A percentile compares a stretch with the other conserved stretches of the same genome.
Conservation (phyloP, 202 grass and related monocot species). For the Zoysia matrella region DNA sequence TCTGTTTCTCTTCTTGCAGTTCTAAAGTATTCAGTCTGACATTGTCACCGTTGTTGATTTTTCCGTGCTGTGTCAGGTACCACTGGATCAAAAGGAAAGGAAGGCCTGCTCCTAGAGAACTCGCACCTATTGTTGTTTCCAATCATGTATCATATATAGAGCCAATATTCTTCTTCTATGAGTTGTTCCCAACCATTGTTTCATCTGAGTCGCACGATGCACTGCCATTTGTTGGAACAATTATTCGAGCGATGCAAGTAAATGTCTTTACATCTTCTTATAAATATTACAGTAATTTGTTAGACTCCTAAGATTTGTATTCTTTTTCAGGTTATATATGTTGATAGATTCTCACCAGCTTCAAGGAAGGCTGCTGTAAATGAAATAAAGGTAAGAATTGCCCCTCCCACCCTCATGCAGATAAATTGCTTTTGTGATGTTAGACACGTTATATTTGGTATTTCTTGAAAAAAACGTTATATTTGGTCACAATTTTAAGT, state of each 20-base stretch:
- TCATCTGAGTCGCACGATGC: too few relatives aligned
- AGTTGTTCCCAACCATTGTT: too few relatives aligned
- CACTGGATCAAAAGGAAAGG: conserved; percentile 95
- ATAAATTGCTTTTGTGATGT: background rate
- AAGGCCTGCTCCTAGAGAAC: too few relatives aligned
- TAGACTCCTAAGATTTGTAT: conserved; percentile 15
- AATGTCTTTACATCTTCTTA: conserved; percentile 28
- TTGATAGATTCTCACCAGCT: conserved; percentile 88
- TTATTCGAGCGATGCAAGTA: too few relatives aligned
- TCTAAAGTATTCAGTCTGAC: too few relatives aligned
- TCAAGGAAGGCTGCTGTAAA: conserved; percentile 89
- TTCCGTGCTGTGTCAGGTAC: conserved; percentile 51
- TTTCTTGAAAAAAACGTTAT: too few relatives aligned
- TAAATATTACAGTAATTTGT: conserved; percentile 16
- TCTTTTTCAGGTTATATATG: conserved; percentile 99
- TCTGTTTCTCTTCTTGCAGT: too few relatives aligned
- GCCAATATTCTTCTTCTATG: conserved; percentile 65
- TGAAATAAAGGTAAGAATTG: conserved; percentile 95
- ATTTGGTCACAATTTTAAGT: too few relatives aligned
- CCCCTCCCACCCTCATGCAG: conserved; percentile 7
- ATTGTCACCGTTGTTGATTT: background rate
- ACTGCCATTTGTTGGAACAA: too few relatives aligned
- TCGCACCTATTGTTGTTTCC: conserved; percentile 90
- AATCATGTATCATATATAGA: conserved; percentile 96
- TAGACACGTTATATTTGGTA: background rate